Evolutionary conservation across 805 yeast genomes (phyloP), one percentile per base, ranked within the genome.

Genomic region (Alloascoidea africana): DNA sequence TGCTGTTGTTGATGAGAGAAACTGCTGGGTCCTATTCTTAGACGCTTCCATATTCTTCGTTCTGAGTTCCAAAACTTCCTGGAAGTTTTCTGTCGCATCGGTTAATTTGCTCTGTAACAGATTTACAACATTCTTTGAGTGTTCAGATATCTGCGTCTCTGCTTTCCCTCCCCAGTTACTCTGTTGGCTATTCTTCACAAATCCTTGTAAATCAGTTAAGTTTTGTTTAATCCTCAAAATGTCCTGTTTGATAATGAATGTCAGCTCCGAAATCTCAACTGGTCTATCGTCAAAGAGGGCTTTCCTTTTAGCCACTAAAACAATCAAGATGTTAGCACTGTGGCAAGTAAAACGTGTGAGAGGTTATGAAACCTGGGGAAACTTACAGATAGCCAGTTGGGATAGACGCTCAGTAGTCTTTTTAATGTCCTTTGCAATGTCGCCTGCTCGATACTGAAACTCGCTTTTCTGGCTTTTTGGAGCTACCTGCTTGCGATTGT

Each of bases 211-310:
- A 39, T 64, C 72, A 48, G 74, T 75, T 45, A 82, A 66, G 43
- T 67, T 68, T 49, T 77, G 74, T 50, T 83, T 94, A 44, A 91
- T 74, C 45, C 74, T 73, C 52, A 86, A 76, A 37, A 91, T 76
- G 50, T 82, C 94, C 55, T 91, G 96, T 48, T 72, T 71, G 45
- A 71, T 70, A 33, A 86, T 78, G 46, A 77, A 82, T 0, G 98
- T 87, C 44, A 91, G 63, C 55, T 91, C 96, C 15, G 87, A 83
- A 44, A 91, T 84, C 52, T 91, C 97, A 13, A 84, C 77, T 1
- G 97, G 96, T 46, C 81, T 77, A 57, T 91, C 98, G 51, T 87
- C 95, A 46, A 91, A 84, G 52, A 89, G 59, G 14, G 96, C 94
- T 53, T 86, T 87, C 47, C 86, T 66, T 55, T 81, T 85, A 3